Base-by-base conservation (phyloP, 2,329 filamentous ascomycete species). In the Cladophialophora immunda region DNA sequence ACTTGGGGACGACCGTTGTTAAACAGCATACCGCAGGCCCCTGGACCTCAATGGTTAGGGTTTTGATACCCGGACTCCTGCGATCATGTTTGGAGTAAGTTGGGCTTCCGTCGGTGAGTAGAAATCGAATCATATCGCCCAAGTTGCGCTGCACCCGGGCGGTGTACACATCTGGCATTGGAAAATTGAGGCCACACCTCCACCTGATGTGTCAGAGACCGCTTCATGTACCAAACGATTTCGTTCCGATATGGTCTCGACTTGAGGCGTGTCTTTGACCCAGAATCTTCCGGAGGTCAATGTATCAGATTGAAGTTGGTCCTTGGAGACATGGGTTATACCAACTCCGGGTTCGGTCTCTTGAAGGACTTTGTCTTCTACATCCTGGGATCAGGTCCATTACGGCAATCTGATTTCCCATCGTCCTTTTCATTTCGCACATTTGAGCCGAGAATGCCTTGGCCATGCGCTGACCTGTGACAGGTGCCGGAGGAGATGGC, bases 401-500 rank as follows among this genome's bases (percentile, higher is more conserved):
- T 6, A 19, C 4, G 9, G 6, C 17, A 17, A 22, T 19, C n/a
- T 45, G 38, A 45, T 45, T 45, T 19, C 13, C 15, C n/a, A 11
- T 25, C 41, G 13, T 25, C 19, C 9, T 4, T 8, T 50, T n/a
- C n/a, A n/a, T n/a, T 11, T 50, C 8, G 45, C 22, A 50, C 25
- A 13, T 50, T 19, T 27, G 45, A 11, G 13, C 22, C 11, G n/a
- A 50, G 9, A 19, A 50, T 25, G 19, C 6, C 3, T 22, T 6
- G n/a, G 8, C 22, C 45, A 50, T 13, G 19, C 22, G 13, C 61
- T 65, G 30, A 70, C 50, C 19, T 57, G 15, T 60, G 36, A 34
- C 34, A 71, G 67, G 58, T 27, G 50, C 65, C 27, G 54, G 58
- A 29, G 60, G 67, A n/a, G 62, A 62, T 6, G 50, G 38, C 4